phyloP scores from a whole-genome alignment of 805 yeast genomes.

The Candida germanica region DNA sequence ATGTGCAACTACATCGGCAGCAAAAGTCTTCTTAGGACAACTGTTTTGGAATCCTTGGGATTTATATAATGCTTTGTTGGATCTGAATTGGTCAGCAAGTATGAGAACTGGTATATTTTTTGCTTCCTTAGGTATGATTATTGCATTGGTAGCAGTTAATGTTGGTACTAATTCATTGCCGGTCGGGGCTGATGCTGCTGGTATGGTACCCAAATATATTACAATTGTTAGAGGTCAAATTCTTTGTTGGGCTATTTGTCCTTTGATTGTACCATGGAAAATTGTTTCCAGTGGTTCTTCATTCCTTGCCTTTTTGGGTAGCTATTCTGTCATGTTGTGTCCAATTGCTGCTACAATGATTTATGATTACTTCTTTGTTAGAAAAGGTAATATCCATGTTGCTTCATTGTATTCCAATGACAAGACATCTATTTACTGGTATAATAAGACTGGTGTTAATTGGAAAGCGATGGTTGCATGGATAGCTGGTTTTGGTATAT shows the following conservation, averaged over 20 bases:
- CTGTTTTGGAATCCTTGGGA: slow-evolving; percentile 12
- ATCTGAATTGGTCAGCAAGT: slow-evolving; percentile 6
- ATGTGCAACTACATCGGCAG: slow-evolving; percentile 10
- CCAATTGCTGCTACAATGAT: slow-evolving; percentile 12
- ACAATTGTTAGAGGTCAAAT: slow-evolving; percentile 9
- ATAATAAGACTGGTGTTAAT: slow-evolving; percentile 18
- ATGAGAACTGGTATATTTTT: slow-evolving; percentile 10
- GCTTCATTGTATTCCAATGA: slow-evolving; percentile 6
- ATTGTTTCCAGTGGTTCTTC: slow-evolving; percentile 7
- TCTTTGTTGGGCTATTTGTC: slow-evolving; percentile 6
- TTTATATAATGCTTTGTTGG: slow-evolving; percentile 8
- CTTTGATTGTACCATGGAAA: slow-evolving; percentile 9
- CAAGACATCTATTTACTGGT: slow-evolving; percentile 5
- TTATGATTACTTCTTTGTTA: slow-evolving; percentile 9
- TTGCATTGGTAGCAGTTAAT: slow-evolving; percentile 7
- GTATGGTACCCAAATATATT: slow-evolving; percentile 9
- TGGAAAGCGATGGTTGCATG: slow-evolving; percentile 24
- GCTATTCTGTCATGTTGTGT: slow-evolving; percentile 10
- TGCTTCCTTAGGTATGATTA: slow-evolving; percentile 9
- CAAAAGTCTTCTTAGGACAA: slow-evolving; percentile 7
- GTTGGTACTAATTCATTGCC: slow-evolving; percentile 9
- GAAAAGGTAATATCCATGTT: slow-evolving; percentile 8
- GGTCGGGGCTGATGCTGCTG: slow-evolving; percentile 10
- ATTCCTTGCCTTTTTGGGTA: slow-evolving; percentile 9
- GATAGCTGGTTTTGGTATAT: slow-evolving; percentile 6